Evolutionary conservation across 2,329 filamentous ascomycete genomes (phyloP).

Genomic region (Calonectria pseudoreteaudii): DNA sequence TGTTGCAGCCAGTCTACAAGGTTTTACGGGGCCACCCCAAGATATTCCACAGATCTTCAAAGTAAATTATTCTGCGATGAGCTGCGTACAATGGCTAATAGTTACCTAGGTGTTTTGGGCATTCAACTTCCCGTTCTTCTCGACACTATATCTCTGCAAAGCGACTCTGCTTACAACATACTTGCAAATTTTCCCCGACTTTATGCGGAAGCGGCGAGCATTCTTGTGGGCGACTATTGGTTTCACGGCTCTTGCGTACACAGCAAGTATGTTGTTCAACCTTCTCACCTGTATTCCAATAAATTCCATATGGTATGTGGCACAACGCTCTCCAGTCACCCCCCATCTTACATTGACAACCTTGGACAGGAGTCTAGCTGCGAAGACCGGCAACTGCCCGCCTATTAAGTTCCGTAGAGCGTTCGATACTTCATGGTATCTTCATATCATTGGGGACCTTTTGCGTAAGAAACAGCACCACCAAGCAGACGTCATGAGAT

Average conservation of each 20-base stretch:
- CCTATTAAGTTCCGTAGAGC: background rate
- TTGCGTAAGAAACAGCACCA: background rate
- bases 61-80: background rate
- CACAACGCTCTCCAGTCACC: accelerated
- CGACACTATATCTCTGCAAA: constrained; percentile 3
- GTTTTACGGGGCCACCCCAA: background rate
- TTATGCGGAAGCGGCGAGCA: background rate
- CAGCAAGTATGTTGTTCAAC: background rate
- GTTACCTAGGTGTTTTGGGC: background rate
- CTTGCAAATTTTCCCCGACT: background rate
- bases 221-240: background rate
- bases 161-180: background rate
- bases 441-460: background rate
- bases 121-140: background rate
- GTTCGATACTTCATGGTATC: background rate
- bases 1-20: background rate
- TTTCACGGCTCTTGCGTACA: background rate
- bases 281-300: background rate
- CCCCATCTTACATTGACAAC: background rate
- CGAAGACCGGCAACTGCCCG: background rate
- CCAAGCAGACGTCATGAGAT: background rate
- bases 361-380: background rate
- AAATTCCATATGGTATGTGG: background rate
- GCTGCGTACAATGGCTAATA: background rate
- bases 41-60: background rate